Percentiles rank a stretch among this genome's conserved stretches.
Evolutionary conservation across 2,329 filamentous ascomycete genomes (phyloP).

Genomic region (Penicillium hordei): DNA sequence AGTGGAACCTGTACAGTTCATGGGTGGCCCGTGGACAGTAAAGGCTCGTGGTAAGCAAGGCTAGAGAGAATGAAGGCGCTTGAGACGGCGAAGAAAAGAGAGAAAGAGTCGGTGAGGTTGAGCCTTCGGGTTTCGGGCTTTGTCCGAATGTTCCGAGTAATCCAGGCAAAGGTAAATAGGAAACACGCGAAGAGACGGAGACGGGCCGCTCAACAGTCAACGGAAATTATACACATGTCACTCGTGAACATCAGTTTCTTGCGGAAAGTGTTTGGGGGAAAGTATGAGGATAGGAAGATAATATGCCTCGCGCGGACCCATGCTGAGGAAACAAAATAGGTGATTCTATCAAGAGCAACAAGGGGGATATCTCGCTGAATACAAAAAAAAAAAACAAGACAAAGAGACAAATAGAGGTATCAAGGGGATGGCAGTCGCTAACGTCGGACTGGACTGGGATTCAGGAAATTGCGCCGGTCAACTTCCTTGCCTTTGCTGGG

Average conservation of each 20-base stretch:
- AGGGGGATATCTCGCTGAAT: conserved; percentile 25
- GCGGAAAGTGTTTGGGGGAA: conserved; percentile 4
- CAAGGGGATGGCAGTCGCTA: conserved; percentile 1
- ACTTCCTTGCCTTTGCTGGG: conserved; percentile 29
- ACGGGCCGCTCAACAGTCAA: conserved; percentile 21
- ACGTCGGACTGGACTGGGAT: conserved; percentile 1
- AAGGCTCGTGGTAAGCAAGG: background rate
- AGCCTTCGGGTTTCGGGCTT: background rate
- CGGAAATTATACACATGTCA: conserved; percentile 32
- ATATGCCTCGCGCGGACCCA: conserved; percentile 22
- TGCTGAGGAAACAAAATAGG: conserved; percentile 16
- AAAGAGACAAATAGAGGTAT: conserved; percentile 8
- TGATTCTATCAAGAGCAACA: conserved; percentile 23
- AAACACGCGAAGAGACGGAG: conserved; percentile 11
- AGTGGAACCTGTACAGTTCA: background rate
- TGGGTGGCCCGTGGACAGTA: background rate
- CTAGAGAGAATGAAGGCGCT: background rate
- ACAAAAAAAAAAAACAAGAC: conserved; percentile 14
- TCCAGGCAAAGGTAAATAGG: background rate
- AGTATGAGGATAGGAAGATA: conserved; percentile 8
- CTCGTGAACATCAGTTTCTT: conserved; percentile 36
- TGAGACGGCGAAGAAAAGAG: background rate
- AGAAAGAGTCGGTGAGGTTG: conserved; percentile 1
- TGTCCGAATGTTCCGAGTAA: background rate
- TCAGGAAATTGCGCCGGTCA: conserved; percentile 12